Evolutionary conservation across 306 rosid species (phyloP).

Genomic region (Rosa persica): DNA sequence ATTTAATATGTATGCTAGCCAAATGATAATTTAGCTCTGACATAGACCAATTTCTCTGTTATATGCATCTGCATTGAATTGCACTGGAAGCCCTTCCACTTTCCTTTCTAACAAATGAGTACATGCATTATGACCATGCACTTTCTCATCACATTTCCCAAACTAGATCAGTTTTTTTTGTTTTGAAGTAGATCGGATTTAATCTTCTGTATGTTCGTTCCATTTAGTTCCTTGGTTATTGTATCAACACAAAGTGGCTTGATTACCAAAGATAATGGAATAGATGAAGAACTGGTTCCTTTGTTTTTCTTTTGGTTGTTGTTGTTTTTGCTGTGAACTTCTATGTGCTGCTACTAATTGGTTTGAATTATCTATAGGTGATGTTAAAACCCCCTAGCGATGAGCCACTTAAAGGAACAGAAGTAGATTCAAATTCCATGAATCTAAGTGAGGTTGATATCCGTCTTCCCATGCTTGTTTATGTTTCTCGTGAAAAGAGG

Average conservation of each 20-base stretch:
- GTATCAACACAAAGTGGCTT: not conserved
- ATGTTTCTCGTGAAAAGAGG: constrained; percentile 77
- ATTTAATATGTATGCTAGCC: not conserved
- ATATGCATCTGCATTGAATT: constrained; percentile 1
- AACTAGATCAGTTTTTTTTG: not conserved
- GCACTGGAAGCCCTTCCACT: not conserved
- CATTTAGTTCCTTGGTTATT: not conserved
- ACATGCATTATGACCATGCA: not conserved
- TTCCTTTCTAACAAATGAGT: not conserved
- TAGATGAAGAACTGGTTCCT: not conserved
- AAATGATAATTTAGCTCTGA: not conserved
- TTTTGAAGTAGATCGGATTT: not conserved
- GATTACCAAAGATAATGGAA: not conserved
- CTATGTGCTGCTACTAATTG: constrained; percentile 11
- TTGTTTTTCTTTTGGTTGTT: not conserved
- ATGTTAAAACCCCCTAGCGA: constrained; percentile 77
- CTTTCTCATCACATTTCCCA: not conserved
- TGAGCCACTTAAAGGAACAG: constrained; percentile 50
- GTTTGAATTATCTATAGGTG: constrained; percentile 41
- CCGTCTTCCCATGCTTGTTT: constrained; percentile 83
- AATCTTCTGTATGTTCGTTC: not conserved
- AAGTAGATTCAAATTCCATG: constrained; percentile 40
- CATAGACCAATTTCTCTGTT: not conserved
- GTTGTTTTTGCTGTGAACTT: not conserved
- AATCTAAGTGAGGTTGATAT: constrained; percentile 63